These are phyloP conservation scores for Lentinula sp. DNA, from an alignment of 768 basidiomycete genomes.

Conservation along the genomic window DNA sequence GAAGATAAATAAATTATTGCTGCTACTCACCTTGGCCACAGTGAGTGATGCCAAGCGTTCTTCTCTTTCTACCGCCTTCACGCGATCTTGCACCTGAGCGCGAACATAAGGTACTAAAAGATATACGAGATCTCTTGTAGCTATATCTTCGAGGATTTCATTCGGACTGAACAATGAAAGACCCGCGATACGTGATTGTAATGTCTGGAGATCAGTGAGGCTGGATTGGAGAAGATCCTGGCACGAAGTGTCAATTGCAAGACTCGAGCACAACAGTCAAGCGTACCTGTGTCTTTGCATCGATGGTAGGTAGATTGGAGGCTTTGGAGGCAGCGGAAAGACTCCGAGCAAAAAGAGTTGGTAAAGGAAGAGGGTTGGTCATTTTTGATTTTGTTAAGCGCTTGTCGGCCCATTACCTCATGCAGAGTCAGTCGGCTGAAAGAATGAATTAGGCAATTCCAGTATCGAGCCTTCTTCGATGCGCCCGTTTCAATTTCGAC, in stretches of 20 bases:
- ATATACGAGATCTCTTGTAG: conserved; percentile 71
- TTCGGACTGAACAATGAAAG: conserved; percentile 80
- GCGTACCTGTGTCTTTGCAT: conserved; percentile 37
- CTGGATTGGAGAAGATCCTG: conserved; percentile 57
- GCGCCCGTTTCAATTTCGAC: background rate
- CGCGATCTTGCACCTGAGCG: conserved; percentile 59
- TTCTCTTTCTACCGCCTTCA: conserved; percentile 46
- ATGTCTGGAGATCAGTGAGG: conserved; percentile 46
- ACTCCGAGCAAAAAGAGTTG: conserved; percentile 29
- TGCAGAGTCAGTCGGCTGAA: too few relatives aligned
- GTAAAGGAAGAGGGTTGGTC: conserved; percentile 20
- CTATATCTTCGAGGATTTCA: conserved; percentile 76
- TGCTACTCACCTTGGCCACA: conserved; percentile 48
- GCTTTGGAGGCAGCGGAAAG: conserved; percentile 34
- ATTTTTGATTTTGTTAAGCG: background rate
- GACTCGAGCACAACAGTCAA: background rate
- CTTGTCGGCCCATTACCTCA: too few relatives aligned
- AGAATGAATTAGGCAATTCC: too few relatives aligned
- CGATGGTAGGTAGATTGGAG: conserved; percentile 29
- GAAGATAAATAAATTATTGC: background rate
- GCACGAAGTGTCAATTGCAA: background rate
- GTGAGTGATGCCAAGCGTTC: conserved; percentile 53
- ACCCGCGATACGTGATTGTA: conserved; percentile 47
- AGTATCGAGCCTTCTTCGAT: background rate
- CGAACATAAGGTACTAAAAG: conserved; percentile 64